Evolutionary conservation across 345 rosid genomes (phyloP), one percentile per base, ranked within the genome.

Genomic region (Lumnitzera racemosa): DNA sequence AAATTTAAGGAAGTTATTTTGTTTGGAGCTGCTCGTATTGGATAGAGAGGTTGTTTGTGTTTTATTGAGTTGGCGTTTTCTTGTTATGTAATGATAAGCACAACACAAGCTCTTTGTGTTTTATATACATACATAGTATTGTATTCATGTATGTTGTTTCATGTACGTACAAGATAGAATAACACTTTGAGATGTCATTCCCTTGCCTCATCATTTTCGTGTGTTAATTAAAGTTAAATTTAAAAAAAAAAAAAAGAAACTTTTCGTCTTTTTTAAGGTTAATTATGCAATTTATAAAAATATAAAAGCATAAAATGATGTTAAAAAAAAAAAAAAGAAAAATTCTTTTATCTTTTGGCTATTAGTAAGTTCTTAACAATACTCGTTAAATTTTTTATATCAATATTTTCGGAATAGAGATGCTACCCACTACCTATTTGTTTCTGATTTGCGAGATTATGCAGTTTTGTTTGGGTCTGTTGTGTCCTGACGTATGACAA

Each of bases 11-110:
- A 76, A 80, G 20, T 20, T 20, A 0, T 20, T 20, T 20, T 75
- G 76, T 24, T 69, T 73, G 64, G 54, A 15, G 31, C 5, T 74
- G 79, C 65, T 67, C 64, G 70, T 73, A 68, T 20, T 62, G 57
- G 60, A 5, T 27, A 27, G 23, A 12, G 66, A 15, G 24, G 52
- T 43, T 51, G 41, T 17, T 57, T 55, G 67, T 71, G 74, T 68
- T 73, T 78, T 83, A 74, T 70, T 67, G 56, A 70, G 72, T 74
- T 65, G 67, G 62, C 11, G 70, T 72, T 76, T 83, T 80, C 89
- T 62, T 76, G 63, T 80, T 67, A 58, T 61, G 78, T 51, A 41
- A 36, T 31, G 47, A 23, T 47, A 14, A 47, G 51, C 49, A 61
- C 56, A 67, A 56, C 65, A 72, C 65, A 52, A 48, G 69, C 16